A percentile compares a stretch with the other conserved stretches of the same genome.
Evolutionary conservation across 805 yeast species (phyloP).

Genomic region (Kluyveromyces dobzhanskii): DNA sequence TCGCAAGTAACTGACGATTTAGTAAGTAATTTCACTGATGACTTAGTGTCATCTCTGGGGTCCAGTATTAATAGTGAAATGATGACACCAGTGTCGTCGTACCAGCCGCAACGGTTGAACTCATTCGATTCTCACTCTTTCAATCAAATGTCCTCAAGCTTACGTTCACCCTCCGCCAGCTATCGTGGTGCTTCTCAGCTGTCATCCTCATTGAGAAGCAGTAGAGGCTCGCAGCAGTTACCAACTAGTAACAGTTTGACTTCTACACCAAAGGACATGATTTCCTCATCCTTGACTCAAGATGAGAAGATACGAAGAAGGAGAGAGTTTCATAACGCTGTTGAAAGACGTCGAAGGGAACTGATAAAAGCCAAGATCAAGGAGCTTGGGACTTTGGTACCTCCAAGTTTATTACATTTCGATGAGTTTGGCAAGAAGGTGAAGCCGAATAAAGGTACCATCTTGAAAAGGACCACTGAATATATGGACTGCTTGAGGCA

Average conservation of each 20-base stretch:
- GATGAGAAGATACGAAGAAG: conserved; percentile 71
- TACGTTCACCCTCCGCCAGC: conserved; percentile 29
- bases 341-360: conserved; percentile 86
- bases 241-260: conserved; percentile 29
- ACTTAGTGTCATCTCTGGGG: conserved; percentile 23
- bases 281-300: conserved; percentile 16
- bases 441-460: conserved; percentile 77
- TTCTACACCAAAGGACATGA: conserved; percentile 28
- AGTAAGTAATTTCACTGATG: conserved; percentile 18
- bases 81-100: conserved; percentile 23
- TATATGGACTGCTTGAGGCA: conserved; percentile 60
- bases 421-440: conserved; percentile 48
- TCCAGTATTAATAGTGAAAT: conserved; percentile 23
- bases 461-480: conserved; percentile 69
- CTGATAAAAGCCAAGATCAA: conserved; percentile 81
- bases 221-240: conserved; percentile 10
- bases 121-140: conserved; percentile 10
- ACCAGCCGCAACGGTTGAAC: conserved; percentile 18
- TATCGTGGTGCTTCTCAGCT: conserved; percentile 24
- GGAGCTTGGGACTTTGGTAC: conserved; percentile 73
- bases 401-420: conserved; percentile 56
- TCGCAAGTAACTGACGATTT: conserved; percentile 12
- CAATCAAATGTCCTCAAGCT: conserved; percentile 14
- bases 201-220: conserved; percentile 24
- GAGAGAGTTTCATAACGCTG: conserved; percentile 88